Percentiles rank a stretch among this genome's conserved stretches.
Conservation (phyloP, 2,329 filamentous ascomycete species). For the Zasmidium angulare region DNA sequence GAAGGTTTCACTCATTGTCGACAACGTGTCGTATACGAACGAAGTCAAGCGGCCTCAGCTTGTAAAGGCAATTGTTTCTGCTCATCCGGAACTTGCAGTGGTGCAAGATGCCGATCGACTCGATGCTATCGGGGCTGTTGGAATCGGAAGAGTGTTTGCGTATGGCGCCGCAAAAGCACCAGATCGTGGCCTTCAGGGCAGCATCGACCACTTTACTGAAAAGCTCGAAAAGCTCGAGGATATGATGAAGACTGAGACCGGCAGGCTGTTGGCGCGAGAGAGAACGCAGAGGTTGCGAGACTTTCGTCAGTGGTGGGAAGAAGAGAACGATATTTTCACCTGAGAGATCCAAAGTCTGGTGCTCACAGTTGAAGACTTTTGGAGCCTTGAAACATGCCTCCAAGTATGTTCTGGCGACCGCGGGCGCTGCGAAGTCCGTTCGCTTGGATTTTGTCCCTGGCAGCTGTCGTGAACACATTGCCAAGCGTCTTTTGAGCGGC, state of each 20-base stretch:
- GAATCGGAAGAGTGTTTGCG: constrained; percentile 74
- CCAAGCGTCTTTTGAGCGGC: no score
- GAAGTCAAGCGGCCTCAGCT: constrained; percentile 65
- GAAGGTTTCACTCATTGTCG: constrained; percentile 70
- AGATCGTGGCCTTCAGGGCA: constrained; percentile 58
- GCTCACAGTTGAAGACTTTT: no score
- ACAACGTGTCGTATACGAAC: constrained; percentile 73
- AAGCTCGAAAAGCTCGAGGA: constrained; percentile 67
- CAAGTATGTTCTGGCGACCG: no score
- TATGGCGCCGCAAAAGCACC: constrained; percentile 66
- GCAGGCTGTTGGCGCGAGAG: constrained; percentile 50
- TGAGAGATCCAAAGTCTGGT: no score
- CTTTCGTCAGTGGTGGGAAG: constrained; percentile 57
- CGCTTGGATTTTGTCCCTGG: no score
- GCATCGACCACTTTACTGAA: constrained; percentile 72
- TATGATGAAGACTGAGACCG: constrained; percentile 60
- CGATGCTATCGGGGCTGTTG: constrained; percentile 87
- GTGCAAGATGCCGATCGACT: constrained; percentile 91
- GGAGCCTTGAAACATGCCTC: no score
- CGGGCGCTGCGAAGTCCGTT: no score
- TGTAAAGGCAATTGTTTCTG: constrained; percentile 61
- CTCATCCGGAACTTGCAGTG: constrained; percentile 73
- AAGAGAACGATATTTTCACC: constrained; percentile 39
- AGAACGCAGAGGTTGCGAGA: constrained; percentile 49
- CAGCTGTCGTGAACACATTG: no score